Conservation (phyloP, 2,329 filamentous ascomycete genomes). For the Penicillium sp. region DNA sequence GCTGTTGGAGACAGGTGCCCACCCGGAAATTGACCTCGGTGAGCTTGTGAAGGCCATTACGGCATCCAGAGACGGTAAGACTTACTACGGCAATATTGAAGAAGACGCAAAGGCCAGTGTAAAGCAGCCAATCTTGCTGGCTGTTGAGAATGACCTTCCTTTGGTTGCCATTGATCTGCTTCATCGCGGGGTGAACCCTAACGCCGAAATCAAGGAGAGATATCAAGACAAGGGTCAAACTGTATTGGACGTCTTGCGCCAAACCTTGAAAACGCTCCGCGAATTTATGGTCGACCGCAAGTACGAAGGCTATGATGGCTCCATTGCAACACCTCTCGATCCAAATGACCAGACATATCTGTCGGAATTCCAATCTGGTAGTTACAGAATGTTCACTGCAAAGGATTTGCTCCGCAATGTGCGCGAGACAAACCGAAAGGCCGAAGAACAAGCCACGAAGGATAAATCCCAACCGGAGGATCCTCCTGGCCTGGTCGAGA, state of each 20-base stretch:
- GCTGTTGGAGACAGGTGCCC: slow-evolving; percentile 63
- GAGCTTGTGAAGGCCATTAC: slow-evolving; percentile 35
- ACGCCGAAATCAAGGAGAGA: slow-evolving; percentile 51
- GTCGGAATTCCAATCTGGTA: slow-evolving; percentile 48
- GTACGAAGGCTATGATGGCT: not conserved
- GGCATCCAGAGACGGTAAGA: not conserved
- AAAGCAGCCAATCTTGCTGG: slow-evolving; percentile 66
- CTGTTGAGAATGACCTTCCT: slow-evolving; percentile 53
- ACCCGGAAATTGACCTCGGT: slow-evolving; percentile 58
- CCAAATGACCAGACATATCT: slow-evolving; percentile 54
- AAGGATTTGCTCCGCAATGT: slow-evolving; percentile 40
- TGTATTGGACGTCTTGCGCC: slow-evolving; percentile 60
- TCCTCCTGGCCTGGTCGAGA: slow-evolving; percentile 42
- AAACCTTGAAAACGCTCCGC: slow-evolving; percentile 52
- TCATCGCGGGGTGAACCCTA: slow-evolving; percentile 63
- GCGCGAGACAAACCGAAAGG: slow-evolving; percentile 36
- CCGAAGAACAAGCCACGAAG: slow-evolving; percentile 32
- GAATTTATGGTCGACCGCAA: slow-evolving; percentile 40
- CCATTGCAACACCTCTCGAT: slow-evolving; percentile 12
- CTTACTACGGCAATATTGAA: slow-evolving; percentile 47
- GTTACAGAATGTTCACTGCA: slow-evolving; percentile 60
- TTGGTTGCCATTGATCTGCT: slow-evolving; percentile 59
- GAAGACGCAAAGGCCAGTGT: slow-evolving; percentile 47
- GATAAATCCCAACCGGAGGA: slow-evolving; percentile 4
- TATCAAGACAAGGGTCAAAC: slow-evolving; percentile 33